Base-by-base conservation (phyloP, 176 grass and related monocot species). In the Aegilops umbellulata region DNA sequence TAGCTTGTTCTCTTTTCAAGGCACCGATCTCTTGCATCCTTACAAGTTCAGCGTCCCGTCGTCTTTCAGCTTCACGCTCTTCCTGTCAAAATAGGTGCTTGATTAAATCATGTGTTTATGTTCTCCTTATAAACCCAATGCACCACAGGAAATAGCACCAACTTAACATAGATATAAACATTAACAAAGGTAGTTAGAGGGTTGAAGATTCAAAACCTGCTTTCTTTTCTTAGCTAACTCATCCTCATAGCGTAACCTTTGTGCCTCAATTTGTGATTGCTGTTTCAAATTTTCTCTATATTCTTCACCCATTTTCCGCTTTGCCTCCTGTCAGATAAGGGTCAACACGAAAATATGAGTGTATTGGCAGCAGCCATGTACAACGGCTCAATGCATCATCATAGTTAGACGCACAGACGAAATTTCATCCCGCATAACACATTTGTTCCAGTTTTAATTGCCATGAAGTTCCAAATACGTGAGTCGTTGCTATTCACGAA, bases 201-300 rank as follows among this genome's bases (percentile, higher is more conserved):
- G 69, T 63, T 10, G 4, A 15, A 53, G 13, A 16, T 79, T 67
- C 29, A 80, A 9, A 84, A 93, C 97, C 92, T 94, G 87, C 80
- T 93, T 96, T 82, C 97, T 93, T 86, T 96, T 96, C 84, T 92
- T 89, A 58, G 92, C 90, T 53, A 96, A 89, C 77, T 99, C 97
- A 63, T 99, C 94, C 66, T 99, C 97, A 23, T 93, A 89, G 41
- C 94, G 89, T 58, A 93, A 87, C 74, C 47, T 90, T 86, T 99
- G 97, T 34, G 97, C 97, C 81, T 99, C 94, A 8, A 68, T 2
- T 70, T 97, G 92, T 7, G 83, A 47, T 80, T 91, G 82, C 46
- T 91, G 86, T 72, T 99, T 77, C 70, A 97, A 35, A 72, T 77
- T 60, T 8, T 94, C 91, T 60, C 83, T 96, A 47, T 93, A 93